Evolutionary conservation across 495 filamentous ascomycete species (phyloP).

Genomic region (Tetracladium marchalianum): DNA sequence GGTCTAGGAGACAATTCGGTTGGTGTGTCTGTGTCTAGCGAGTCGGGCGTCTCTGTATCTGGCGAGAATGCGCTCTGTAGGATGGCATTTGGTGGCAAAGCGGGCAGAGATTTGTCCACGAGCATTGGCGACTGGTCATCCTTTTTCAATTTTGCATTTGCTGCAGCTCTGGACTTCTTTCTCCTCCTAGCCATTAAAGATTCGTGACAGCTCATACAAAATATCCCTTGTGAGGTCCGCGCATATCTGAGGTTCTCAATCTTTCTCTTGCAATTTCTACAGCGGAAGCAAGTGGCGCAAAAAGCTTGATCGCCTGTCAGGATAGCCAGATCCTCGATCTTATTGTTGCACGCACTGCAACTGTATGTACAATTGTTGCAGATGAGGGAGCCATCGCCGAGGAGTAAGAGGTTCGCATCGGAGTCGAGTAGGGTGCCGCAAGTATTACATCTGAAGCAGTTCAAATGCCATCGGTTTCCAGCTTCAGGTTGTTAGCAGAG

Average conservation of each 20-base stretch:
- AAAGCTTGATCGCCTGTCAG: conserved; percentile 98
- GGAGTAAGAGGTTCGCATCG: conserved; percentile 92
- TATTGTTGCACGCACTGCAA: conserved; percentile 92
- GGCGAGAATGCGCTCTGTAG: conserved; percentile 48
- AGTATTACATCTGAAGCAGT: conserved; percentile 97
- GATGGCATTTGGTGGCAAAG: conserved; percentile 69
- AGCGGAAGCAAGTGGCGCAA: conserved; percentile 93
- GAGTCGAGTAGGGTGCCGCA: conserved; percentile 94
- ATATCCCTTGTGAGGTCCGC: conserved; percentile 94
- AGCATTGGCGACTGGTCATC: conserved; percentile 55
- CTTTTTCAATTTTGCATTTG: conserved; percentile 47
- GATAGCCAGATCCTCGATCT: conserved; percentile 98
- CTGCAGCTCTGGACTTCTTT: conserved; percentile 68
- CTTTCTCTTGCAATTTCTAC: conserved; percentile 94
- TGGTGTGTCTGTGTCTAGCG: conserved; percentile 46
- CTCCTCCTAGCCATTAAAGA: conserved; percentile 92
- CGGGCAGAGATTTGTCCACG: conserved; percentile 88
- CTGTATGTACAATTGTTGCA: conserved; percentile 99
- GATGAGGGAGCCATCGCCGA: conserved; percentile 95
- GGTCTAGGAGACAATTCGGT: conserved; percentile 63
- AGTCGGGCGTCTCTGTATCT: conserved; percentile 65
- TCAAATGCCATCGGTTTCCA: conserved; percentile 98
- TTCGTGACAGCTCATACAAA: conserved; percentile 99
- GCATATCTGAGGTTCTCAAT: conserved; percentile 99
- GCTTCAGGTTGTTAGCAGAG: conserved; percentile 37